phyloP scores from a whole-genome alignment of 2,329 filamentous ascomycete genomes.

The Penicillium sp. region DNA sequence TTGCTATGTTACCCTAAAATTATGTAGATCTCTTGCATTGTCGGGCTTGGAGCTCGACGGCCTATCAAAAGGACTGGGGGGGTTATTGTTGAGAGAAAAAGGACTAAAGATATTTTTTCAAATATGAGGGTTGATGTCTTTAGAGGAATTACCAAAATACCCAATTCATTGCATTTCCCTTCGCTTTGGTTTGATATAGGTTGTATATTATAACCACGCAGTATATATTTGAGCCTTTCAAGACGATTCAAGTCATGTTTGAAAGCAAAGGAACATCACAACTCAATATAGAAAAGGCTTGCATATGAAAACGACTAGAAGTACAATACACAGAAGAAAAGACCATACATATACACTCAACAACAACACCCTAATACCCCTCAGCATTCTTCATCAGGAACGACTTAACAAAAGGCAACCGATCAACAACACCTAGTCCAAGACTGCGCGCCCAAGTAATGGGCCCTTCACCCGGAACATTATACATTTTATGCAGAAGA shows the following conservation, averaged over 20 bases:
- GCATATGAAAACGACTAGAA: slow-evolving; percentile 14
- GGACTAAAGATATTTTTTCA: background rate
- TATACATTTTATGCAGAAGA: slow-evolving; percentile 90
- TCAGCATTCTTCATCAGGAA: slow-evolving; percentile 76
- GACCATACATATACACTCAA: slow-evolving; percentile 2
- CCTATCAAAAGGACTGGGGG: slow-evolving; percentile 6
- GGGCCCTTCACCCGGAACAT: slow-evolving; percentile 69
- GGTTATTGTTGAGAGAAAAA: background rate
- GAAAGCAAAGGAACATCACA: background rate
- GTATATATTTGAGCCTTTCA: background rate
- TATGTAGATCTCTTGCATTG: slow-evolving; percentile 14
- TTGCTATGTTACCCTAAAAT: slow-evolving; percentile 6
- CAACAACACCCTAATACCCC: slow-evolving; percentile 22
- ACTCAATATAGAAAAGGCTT: slow-evolving; percentile 2
- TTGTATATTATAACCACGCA: background rate
- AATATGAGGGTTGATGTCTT: background rate
- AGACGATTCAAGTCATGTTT: background rate
- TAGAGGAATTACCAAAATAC: slow-evolving; percentile 13
- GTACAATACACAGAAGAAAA: slow-evolving; percentile 19
- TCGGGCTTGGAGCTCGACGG: slow-evolving; percentile 5
- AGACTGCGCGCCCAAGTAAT: slow-evolving; percentile 76
- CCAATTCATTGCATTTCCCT: slow-evolving; percentile 12
- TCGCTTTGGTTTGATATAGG: background rate
- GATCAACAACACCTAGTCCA: slow-evolving; percentile 74
- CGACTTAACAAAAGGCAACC: slow-evolving; percentile 71